A percentile compares a stretch with the other conserved stretches of the same genome.
These are phyloP conservation scores for Bipolaris victoriae DNA, from an alignment of 2,329 filamentous ascomycete species.

Conservation along the genomic window DNA sequence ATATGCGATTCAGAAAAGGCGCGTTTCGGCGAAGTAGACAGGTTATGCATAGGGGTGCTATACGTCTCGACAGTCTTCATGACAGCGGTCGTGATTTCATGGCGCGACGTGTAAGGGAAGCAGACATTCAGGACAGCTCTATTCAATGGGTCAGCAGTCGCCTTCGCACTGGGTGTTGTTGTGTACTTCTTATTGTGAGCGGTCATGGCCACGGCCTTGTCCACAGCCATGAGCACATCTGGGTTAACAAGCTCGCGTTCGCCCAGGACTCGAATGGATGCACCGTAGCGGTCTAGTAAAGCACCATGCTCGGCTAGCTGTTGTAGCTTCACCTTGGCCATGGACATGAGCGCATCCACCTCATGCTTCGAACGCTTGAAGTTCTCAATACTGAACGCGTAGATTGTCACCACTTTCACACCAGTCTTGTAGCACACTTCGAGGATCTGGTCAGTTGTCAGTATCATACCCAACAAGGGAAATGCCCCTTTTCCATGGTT, in stretches of 20 bases:
- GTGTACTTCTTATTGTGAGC: conserved; percentile 79
- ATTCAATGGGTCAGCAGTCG: conserved; percentile 12
- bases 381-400: conserved; percentile 98
- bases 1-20: conserved; percentile 90
- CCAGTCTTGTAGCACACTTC: conserved; percentile 98
- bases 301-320: conserved; percentile 94
- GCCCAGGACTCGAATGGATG: conserved; percentile 82
- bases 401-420: conserved; percentile 95
- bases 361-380: conserved; percentile 97
- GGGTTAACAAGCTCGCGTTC: conserved; percentile 81
- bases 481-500: not conserved
- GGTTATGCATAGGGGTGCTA: conserved; percentile 67
- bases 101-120: conserved; percentile 94
- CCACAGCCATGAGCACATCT: conserved; percentile 87
- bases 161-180: not conserved
- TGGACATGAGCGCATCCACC: conserved; percentile 95
- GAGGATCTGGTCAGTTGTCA: conserved; percentile 65
- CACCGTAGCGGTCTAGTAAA: conserved; percentile 89
- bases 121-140: conserved; percentile 85
- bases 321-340: conserved; percentile 92
- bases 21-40: conserved; percentile 62
- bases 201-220: conserved; percentile 84
- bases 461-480: conserved; percentile 40
- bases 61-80: conserved; percentile 87
- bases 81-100: conserved; percentile 92